phyloP scores from a whole-genome alignment of 179 eudicot genomes.

The Beta corolliflora region DNA sequence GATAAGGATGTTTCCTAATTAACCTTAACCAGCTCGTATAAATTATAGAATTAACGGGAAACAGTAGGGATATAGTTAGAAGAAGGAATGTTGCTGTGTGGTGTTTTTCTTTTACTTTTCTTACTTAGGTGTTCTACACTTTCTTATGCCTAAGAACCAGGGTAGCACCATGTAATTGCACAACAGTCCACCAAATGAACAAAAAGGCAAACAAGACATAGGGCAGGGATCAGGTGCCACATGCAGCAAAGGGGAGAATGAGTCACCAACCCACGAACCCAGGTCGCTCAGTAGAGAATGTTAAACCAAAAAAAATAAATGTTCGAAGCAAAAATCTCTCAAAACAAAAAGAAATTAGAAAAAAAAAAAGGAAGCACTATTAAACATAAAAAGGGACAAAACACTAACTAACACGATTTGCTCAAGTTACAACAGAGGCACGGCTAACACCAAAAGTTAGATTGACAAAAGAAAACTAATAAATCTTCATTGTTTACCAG shows the following conservation, averaged over 20 bases:
- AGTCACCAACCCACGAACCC: no score
- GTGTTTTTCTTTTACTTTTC: neutral
- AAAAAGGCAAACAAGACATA: neutral
- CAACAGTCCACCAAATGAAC: neutral
- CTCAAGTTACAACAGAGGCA: neutral
- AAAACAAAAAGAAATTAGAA: neutral
- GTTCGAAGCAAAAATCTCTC: neutral
- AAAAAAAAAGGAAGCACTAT: neutral
- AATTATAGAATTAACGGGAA: neutral
- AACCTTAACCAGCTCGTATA: neutral
- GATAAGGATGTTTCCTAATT: no score
- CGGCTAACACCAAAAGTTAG: neutral
- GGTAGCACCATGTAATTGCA: neutral
- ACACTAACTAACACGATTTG: neutral
- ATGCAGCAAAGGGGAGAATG: neutral
- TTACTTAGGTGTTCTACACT: neutral
- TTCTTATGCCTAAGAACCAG: neutral
- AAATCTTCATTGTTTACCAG: constrained; percentile 50
- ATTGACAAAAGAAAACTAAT: constrained; percentile 10
- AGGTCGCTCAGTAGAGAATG: neutral
- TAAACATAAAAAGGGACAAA: neutral
- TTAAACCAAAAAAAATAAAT: neutral
- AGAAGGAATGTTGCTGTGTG: neutral
- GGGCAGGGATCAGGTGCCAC: neutral
- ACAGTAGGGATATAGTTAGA: neutral